phyloP scores from a whole-genome alignment of 345 rosid genomes.

The Syzygium grande region DNA sequence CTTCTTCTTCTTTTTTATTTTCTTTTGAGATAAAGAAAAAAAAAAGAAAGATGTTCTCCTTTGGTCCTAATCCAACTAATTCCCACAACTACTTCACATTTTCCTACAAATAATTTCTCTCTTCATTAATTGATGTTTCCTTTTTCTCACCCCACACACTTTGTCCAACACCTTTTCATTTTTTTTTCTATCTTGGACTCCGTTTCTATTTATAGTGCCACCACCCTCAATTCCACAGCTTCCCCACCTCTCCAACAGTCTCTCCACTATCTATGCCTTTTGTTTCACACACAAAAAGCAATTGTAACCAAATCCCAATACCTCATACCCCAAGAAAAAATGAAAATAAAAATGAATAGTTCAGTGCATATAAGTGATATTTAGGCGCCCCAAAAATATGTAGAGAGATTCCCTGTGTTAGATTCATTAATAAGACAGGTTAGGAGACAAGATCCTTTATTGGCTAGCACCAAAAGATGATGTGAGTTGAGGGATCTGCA shows the following conservation, averaged over 20 bases:
- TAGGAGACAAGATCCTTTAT: neutral
- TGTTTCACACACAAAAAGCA: slow-evolving; percentile 25
- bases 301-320: neutral
- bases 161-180: neutral
- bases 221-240: slow-evolving; percentile 11
- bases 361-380: neutral
- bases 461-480: neutral
- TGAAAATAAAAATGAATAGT: neutral
- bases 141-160: neutral
- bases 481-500: neutral
- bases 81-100: slow-evolving; percentile 2
- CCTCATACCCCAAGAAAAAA: neutral
- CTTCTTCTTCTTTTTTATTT: slow-evolving; percentile 1
- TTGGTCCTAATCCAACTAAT: slow-evolving; percentile 41
- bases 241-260: slow-evolving; percentile 16
- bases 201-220: slow-evolving; percentile 17
- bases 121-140: neutral
- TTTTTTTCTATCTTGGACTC: slow-evolving; percentile 16
- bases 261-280: slow-evolving; percentile 5
- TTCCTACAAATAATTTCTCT: slow-evolving; percentile 1
- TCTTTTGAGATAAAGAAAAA: neutral
- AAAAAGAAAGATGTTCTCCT: slow-evolving; percentile 21
- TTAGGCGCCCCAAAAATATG: neutral
- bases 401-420: neutral
- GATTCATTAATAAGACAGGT: neutral